Base-by-base conservation (phyloP, 1,284 basidiomycete genomes). In the Tilletia horrida region DNA sequence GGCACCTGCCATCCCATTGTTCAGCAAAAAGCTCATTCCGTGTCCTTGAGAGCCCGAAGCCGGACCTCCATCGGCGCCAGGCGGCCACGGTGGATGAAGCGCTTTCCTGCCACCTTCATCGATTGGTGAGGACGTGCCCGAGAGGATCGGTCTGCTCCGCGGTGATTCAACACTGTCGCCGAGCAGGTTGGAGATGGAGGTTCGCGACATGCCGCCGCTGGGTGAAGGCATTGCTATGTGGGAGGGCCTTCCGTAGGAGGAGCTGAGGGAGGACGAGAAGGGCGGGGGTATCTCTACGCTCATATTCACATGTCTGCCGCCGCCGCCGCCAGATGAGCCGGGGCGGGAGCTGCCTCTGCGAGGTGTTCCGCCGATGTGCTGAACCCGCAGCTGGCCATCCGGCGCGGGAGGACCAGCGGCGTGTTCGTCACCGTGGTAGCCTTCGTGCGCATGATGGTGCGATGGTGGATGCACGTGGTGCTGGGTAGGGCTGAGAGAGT, bases 101-200 rank as follows among this genome's bases (percentile, higher is more conserved):
- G 55, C 27, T 31, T 29, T 11, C 35, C 55, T 59, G 16, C n/a
- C 35, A 6, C 35, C 35, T 18, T 59, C 55, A 29, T 59, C 55
- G 13, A 29, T n/a, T 13, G 55, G 55, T 8, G 55, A 59, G 29
- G 55, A 59, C 13, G 55, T 40, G 8, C 55, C 55, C 8, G 55
- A 59, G 13, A 40, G 14, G 16, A 21, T 59, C 11, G 55, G 55
- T 18, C 55, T 8, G 14, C 29, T 35, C 1, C 55, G 55, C 14
- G 55, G 55, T n/a, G 55, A 59, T 40, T 59, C 55, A 31, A 59
- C 55, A 27, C 55, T 59, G 29, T 59, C 55, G 14, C 55, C 55
- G 29, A 59, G 55, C 55, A 59, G 31, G 29, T 31, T 59, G 14
- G 55, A 59, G 55, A 59, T 59, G 55, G 55, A 59, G 8, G 55